Base-by-base conservation (phyloP, 2,329 filamentous ascomycete genomes). In the Neofusicoccum umdonicola region DNA sequence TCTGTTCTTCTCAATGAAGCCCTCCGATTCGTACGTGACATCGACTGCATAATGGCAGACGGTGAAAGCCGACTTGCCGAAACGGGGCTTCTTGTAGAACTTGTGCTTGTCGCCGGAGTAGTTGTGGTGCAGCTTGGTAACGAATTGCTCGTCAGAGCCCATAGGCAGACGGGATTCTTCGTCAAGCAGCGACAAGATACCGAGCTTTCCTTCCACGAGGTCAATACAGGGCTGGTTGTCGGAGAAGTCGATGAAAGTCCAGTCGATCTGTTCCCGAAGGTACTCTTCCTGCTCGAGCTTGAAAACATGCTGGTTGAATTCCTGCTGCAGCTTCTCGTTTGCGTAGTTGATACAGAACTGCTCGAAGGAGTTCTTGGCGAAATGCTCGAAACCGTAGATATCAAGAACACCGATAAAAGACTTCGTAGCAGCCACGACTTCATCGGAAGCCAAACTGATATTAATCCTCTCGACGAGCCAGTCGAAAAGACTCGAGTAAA, bases 321-420 rank as follows among this genome's bases (percentile, higher is more conserved):
- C 94, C 77, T 99, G 95, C 77, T 99, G 95, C 63, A 99, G 83
- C 80, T 99, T 99, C 80, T 99, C 95, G 79, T 99, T 99, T 79
- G 95, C 95, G 74, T 99, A 99, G 80, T 99, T 99, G 86, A 99
- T 99, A 81, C 95, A 99, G 80, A 99, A 99, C 78, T 99, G 95
- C 78, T 99, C 95, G 73, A 99, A 99, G 0, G 95, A 99, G 82
- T 99, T 99, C 84, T 97, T 98, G 67, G 95, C 94, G 74, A 99
- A 99, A 80, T 98, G 95, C 78, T 99, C 95, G 74, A 99, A 99
- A 68, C 94, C 94, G 79, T 98, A 98, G 71, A 99, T 99, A 91
- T 99, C 95, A 68, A 99, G 86, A 54, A 99, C 95, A 78, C 95
- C 95, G 72, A 99, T 99, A 78, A 99, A 99, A 1, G 92, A 94